Evolutionary conservation across 495 filamentous ascomycete species (phyloP).

Genomic region (Bombardia bombarda): DNA sequence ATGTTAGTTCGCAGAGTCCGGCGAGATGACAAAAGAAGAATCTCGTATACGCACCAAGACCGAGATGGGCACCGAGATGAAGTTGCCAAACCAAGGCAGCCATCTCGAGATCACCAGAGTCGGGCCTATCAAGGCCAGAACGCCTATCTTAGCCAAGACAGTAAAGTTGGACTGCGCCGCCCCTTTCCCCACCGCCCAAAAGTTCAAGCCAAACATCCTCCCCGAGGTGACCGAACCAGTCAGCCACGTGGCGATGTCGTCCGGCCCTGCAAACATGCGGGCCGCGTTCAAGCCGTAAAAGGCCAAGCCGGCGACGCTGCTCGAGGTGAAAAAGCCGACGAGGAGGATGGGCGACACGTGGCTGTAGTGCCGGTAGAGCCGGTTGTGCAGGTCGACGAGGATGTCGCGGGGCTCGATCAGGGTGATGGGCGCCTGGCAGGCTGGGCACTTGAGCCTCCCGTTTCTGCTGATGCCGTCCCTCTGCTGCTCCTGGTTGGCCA

Average conservation of each 20-base stretch:
- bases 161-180: too few species aligned
- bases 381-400: slow-evolving; percentile 51
- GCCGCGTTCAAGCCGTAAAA: slow-evolving; percentile 30
- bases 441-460: slow-evolving; percentile 72
- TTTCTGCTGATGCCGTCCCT: slow-evolving; percentile 45
- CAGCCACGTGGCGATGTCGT: slow-evolving; percentile 20
- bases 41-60: slow-evolving; percentile 23
- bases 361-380: slow-evolving; percentile 46
- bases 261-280: slow-evolving; percentile 29
- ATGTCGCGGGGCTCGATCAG: slow-evolving; percentile 64
- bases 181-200: too few species aligned
- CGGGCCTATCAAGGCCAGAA: slow-evolving; percentile 31
- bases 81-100: slow-evolving; percentile 18
- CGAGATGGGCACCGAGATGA: slow-evolving; percentile 26
- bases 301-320: slow-evolving; percentile 37
- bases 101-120: slow-evolving; percentile 28
- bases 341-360: slow-evolving; percentile 52
- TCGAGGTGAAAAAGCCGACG: slow-evolving; percentile 44
- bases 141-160: too few species aligned
- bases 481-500: slow-evolving; percentile 63
- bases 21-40: background rate
- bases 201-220: too few species aligned
- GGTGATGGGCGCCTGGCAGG: slow-evolving; percentile 76
- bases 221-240: too few species aligned
- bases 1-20: too few species aligned